Evolutionary conservation across 805 yeast genomes (phyloP).

Genomic region (Tetrapisispora nanseiensis): DNA sequence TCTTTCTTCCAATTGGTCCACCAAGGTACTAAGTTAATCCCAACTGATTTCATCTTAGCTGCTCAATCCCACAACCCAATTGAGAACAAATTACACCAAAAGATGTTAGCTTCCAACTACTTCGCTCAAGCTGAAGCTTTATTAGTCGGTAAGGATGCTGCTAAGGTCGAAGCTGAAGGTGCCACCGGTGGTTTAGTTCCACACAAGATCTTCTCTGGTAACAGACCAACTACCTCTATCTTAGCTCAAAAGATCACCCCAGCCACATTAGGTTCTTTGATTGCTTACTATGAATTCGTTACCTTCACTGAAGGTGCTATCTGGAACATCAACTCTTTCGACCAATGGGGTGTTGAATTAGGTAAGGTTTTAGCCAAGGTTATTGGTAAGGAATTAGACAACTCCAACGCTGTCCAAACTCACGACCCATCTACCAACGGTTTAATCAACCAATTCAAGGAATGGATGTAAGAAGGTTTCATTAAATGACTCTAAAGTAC

Average conservation of each 20-base stretch:
- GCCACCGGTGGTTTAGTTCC: conserved; percentile 79
- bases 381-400: conserved; percentile 81
- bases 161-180: conserved; percentile 80
- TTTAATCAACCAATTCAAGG: conserved; percentile 89
- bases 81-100: conserved; percentile 87
- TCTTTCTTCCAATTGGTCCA: conserved; percentile 98
- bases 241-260: conserved; percentile 94
- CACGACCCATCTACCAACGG: conserved; percentile 92
- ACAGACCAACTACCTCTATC: conserved; percentile 98
- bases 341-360: conserved; percentile 99
- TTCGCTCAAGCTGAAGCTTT: conserved; percentile 97
- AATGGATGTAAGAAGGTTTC: conserved; percentile 44
- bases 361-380: conserved; percentile 97
- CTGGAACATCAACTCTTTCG: conserved; percentile 99
- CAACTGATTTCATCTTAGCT: conserved; percentile 92
- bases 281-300: conserved; percentile 95
- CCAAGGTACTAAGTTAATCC: conserved; percentile 97
- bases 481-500: background rate
- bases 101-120: conserved; percentile 97
- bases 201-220: conserved; percentile 94
- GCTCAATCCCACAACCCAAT: conserved; percentile 98
- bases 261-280: conserved; percentile 89
- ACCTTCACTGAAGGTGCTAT: conserved; percentile 98
- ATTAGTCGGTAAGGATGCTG: conserved; percentile 88
- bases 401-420: conserved; percentile 40